Base-by-base conservation (phyloP, 2,329 filamentous ascomycete species). In the Arachnomyces sp. region DNA sequence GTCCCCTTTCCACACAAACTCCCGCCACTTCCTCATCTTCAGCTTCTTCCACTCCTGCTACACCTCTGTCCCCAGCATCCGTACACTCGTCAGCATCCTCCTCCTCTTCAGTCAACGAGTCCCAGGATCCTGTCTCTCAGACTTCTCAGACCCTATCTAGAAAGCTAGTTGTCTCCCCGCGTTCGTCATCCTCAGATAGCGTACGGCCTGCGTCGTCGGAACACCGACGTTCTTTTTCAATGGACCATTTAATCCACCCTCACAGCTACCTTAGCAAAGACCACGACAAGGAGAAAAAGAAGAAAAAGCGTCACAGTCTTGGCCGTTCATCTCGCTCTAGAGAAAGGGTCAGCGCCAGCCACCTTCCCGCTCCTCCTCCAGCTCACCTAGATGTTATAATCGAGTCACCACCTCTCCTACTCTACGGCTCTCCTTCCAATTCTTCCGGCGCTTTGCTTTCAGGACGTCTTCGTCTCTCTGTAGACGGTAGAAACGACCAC, bases 381-480 rank as follows among this genome's bases (percentile, higher is more conserved):
- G 71, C 74, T 37, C 73, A 68, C 46, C 62, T 82, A 47, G 68
- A 74, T 43, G 69, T 82, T 53, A 61, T 72, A 51, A 82, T 95
- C 47, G 89, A 95, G 68, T 93, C 85, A 9, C 87, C 88, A 1
- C 89, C 89, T 2, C 73, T 90, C 13, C 77, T 95, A 34, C 82
- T 94, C 65, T 85, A 92, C 55, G 88, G 88, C 47, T 70, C 74
- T 16, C 72, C 84, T 1, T 74, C 80, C 46, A 74, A 76, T 49
- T 94, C 88, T 52, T 83, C 82, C 2, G 90, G 90, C 42, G 87
- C 88, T 5, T 70, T 95, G 44, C 76, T 95, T 37, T 93, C 87
- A 1, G 88, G 88, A 20, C 84, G 87, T 59, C 69, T 96, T 51
- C 78, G 81, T 52, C 65, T 96, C 40, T 71, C 78, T 30, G 76